Conservation (phyloP, 2,329 filamentous ascomycete genomes). For the Dichotomopilus funicola region DNA sequence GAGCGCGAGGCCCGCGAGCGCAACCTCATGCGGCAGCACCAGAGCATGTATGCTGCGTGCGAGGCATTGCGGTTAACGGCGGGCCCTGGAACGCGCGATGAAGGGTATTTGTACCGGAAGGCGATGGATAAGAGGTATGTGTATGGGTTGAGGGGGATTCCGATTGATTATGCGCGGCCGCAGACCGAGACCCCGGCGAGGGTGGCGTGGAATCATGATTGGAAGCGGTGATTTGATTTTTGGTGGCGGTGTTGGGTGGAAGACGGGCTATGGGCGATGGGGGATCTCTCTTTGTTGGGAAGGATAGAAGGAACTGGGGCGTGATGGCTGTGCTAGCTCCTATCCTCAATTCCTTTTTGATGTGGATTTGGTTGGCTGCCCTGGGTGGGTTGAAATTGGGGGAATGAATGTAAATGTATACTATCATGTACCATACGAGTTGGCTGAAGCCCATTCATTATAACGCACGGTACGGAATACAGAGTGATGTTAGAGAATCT, state of each 20-base stretch:
- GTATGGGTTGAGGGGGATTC: constrained; percentile 64
- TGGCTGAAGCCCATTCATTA: too few relatives aligned
- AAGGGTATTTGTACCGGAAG: constrained; percentile 73
- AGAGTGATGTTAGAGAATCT: too few relatives aligned
- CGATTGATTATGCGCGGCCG: constrained; percentile 82
- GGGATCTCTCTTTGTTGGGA: neutral
- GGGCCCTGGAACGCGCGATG: constrained; percentile 50
- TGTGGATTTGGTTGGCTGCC: neutral
- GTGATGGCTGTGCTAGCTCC: neutral
- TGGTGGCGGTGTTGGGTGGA: constrained; percentile 28
- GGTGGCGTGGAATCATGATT: constrained; percentile 87
- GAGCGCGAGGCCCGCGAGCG: constrained; percentile 56
- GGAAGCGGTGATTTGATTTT: constrained; percentile 59
- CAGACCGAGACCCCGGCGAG: constrained; percentile 77
- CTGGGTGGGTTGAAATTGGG: neutral
- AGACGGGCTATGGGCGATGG: neutral
- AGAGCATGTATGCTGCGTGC: constrained; percentile 76
- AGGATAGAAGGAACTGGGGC: neutral
- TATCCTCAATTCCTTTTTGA: neutral
- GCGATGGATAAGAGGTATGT: constrained; percentile 89
- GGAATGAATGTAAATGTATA: neutral
- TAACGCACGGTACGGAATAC: too few relatives aligned
- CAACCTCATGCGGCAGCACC: constrained; percentile 73
- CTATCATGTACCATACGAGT: neutral
- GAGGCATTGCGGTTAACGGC: constrained; percentile 67